A percentile compares a stretch with the other conserved stretches of the same genome.
phyloP scores from a whole-genome alignment of 169 alveolate genomes.

The Amoebophrya sp. region DNA sequence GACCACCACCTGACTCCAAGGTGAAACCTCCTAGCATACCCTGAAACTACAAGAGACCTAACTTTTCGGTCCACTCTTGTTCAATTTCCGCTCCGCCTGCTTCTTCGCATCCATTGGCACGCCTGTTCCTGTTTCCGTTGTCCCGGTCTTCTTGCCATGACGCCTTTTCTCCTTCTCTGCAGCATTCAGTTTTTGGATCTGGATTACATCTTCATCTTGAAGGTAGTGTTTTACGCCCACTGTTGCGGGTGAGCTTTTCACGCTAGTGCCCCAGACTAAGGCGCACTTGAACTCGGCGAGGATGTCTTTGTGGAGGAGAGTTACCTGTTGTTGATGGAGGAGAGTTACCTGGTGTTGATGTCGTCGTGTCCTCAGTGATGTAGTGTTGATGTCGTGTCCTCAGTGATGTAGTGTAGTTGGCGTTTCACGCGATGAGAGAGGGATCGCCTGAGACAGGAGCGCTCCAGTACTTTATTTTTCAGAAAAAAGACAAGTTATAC shows the following conservation, averaged over 20 bases:
- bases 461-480: no score
- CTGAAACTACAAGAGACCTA: no score
- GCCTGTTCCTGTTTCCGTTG: constrained; percentile 42
- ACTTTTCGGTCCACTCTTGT: not conserved
- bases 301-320: constrained; percentile 53
- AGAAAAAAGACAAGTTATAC: no score
- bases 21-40: no score
- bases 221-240: constrained; percentile 47
- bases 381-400: not conserved
- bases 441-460: no score
- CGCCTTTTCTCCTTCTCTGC: constrained; percentile 42
- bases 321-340: not conserved
- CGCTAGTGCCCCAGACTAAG: constrained; percentile 95
- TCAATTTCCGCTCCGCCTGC: not conserved
- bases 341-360: not conserved
- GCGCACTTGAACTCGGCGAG: constrained; percentile 84
- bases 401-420: not conserved
- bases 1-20: no score
- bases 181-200: constrained; percentile 41
- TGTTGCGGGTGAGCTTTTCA: constrained; percentile 59
- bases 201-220: constrained; percentile 49
- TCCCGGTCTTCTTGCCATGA: constrained; percentile 50
- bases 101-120: constrained; percentile 39
- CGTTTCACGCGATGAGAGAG: no score
- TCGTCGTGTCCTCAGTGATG: not conserved